Conservation (phyloP, 768 basidiomycete genomes). For the Tubosaeta sp. region DNA sequence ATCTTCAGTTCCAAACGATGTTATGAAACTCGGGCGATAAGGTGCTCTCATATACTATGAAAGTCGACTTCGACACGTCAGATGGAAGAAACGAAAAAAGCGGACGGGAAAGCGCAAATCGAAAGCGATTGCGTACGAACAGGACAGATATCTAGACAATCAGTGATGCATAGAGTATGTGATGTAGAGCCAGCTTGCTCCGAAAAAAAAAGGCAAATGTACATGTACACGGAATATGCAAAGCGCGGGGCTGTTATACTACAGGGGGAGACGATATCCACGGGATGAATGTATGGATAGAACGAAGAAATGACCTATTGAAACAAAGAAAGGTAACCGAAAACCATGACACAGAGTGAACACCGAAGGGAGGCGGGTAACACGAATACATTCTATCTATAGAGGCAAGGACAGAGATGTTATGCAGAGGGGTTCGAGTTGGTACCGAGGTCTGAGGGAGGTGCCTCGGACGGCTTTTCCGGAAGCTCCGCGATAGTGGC, state of each 20-base stretch:
- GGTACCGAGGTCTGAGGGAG: constrained; percentile 14
- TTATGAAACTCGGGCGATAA: background rate
- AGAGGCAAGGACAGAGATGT: constrained; percentile 1
- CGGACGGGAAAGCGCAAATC: background rate
- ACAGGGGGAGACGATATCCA: constrained; percentile 17
- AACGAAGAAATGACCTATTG: constrained; percentile 21
- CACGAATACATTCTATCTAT: constrained; percentile 25
- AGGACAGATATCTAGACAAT: constrained; percentile 4
- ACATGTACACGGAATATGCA: constrained; percentile 31
- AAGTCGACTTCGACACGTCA: background rate
- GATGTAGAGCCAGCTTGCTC: background rate
- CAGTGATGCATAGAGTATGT: constrained; percentile 22
- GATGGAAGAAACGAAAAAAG: background rate
- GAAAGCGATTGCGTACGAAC: constrained; percentile 7
- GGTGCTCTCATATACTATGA: background rate
- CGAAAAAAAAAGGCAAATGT: constrained; percentile 2
- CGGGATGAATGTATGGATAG: background rate
- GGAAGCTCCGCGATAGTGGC: constrained; percentile 13
- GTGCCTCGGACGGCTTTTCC: constrained; percentile 25
- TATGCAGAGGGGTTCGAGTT: constrained; percentile 20
- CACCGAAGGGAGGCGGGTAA: constrained; percentile 11
- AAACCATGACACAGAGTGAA: constrained; percentile 12
- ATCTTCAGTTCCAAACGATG: too few species aligned
- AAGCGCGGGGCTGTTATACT: constrained; percentile 18
- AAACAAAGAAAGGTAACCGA: constrained; percentile 19